Percentiles rank a stretch among this genome's conserved stretches.
Evolutionary conservation across 2,329 filamentous ascomycete species (phyloP).

Genomic region (Xylaria sp.): DNA sequence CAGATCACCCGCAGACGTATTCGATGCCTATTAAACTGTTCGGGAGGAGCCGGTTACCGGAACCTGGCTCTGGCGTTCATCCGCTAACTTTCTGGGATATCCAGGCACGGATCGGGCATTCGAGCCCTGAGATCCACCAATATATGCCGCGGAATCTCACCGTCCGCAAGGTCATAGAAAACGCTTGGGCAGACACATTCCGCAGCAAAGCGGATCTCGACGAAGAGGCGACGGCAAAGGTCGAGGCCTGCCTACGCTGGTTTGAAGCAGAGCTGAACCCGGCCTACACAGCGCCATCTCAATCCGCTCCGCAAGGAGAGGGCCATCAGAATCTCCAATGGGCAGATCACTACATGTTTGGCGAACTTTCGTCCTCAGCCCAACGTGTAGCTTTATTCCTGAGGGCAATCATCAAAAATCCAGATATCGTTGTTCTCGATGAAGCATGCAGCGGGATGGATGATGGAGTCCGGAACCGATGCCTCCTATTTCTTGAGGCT

Average conservation of each 20-base stretch:
- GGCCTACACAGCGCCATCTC: conserved; percentile 46
- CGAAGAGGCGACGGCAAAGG: conserved; percentile 63
- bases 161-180: conserved; percentile 80
- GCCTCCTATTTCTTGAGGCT: conserved; percentile 79
- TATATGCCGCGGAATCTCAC: conserved; percentile 86
- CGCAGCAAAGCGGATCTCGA: conserved; percentile 74
- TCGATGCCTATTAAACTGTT: conserved; percentile 89
- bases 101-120: conserved; percentile 89
- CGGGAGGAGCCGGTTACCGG: conserved; percentile 81
- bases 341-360: conserved; percentile 76
- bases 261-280: conserved; percentile 84
- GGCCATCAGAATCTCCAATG: conserved; percentile 61
- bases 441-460: conserved; percentile 92
- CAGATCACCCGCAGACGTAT: conserved; percentile 95
- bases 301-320: conserved; percentile 29
- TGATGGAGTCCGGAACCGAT: conserved; percentile 83
- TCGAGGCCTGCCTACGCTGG: conserved; percentile 78
- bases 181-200: conserved; percentile 92
- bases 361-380: conserved; percentile 79
- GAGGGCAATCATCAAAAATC: conserved; percentile 80
- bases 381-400: conserved; percentile 90
- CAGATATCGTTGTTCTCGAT: conserved; percentile 85
- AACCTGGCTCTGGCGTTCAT: conserved; percentile 70
- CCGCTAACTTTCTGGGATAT: conserved; percentile 94
- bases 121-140: conserved; percentile 91